phyloP scores from a whole-genome alignment of 78 protist species.

The Tieghemostelium lacteum region DNA sequence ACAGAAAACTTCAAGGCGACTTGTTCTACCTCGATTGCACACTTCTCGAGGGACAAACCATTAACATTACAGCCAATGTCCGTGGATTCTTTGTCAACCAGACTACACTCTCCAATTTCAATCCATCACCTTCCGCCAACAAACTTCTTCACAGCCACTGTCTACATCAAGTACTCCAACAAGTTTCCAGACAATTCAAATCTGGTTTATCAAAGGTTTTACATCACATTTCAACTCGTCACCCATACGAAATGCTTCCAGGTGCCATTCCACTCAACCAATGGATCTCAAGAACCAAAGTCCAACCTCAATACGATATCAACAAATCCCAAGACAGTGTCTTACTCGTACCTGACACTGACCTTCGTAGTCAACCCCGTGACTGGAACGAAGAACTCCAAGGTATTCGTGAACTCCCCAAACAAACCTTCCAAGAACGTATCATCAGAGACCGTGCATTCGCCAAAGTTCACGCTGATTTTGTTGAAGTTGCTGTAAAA shows the following conservation, averaged over 20 bases:
- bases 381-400: constrained; percentile 90
- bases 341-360: constrained; percentile 19
- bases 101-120: constrained; percentile 26
- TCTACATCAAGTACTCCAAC: constrained; percentile 45
- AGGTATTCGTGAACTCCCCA: constrained; percentile 55
- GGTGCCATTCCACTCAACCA: constrained; percentile 9
- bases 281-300: constrained; percentile 13
- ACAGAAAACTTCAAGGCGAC: constrained; percentile 76
- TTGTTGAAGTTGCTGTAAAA: constrained; percentile 84
- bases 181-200: constrained; percentile 7
- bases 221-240: background rate
- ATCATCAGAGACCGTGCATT: constrained; percentile 82
- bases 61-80: constrained; percentile 60
- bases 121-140: constrained; percentile 1
- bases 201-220: constrained; percentile 26
- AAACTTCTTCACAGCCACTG: background rate
- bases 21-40: constrained; percentile 80
- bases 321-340: constrained; percentile 34
- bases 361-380: constrained; percentile 68
- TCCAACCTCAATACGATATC: constrained; percentile 1
- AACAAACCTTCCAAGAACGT: constrained; percentile 55
- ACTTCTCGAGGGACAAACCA: constrained; percentile 24
- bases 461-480: constrained; percentile 75
- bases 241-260: constrained; percentile 55
- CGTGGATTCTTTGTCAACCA: constrained; percentile 77